These are phyloP conservation scores for Linum trigynum DNA, from an alignment of 345 rosid genomes.

Conservation along the genomic window DNA sequence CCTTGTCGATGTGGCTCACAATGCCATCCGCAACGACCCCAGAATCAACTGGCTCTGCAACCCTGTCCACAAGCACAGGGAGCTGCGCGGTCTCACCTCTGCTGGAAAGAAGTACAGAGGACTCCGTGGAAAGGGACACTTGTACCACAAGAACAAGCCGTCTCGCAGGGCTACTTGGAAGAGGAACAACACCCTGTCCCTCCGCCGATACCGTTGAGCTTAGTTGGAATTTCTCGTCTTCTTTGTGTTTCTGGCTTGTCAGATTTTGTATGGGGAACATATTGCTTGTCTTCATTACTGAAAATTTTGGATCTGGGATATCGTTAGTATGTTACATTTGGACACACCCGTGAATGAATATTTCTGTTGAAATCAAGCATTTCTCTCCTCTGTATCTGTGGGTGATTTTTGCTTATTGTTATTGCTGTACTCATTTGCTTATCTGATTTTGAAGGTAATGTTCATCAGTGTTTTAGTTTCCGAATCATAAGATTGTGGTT, in stretches of 20 bases:
- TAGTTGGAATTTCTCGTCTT: not conserved
- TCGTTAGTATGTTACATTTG: not conserved
- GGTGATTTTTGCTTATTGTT: too few relatives aligned
- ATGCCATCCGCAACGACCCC: conserved; percentile 44
- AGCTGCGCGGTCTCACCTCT: conserved; percentile 78
- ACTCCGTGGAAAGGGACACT: conserved; percentile 82
- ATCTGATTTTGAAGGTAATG: too few relatives aligned
- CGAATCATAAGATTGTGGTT: too few relatives aligned
- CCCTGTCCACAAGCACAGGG: conserved; percentile 48
- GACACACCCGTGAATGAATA: too few relatives aligned
- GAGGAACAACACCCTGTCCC: conserved; percentile 79
- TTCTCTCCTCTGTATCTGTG: too few relatives aligned
- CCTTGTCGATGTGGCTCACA: conserved; percentile 25
- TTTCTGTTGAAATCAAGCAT: too few relatives aligned
- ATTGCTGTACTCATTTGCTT: too few relatives aligned
- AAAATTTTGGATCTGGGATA: not conserved
- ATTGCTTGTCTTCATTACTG: not conserved
- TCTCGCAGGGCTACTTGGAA: conserved; percentile 98
- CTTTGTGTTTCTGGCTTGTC: not conserved
- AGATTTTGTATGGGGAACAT: not conserved
- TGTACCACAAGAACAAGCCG: conserved; percentile 80
- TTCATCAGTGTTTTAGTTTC: too few relatives aligned
- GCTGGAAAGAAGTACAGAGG: conserved; percentile 97
- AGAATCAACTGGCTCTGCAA: conserved; percentile 94
- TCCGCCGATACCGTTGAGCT: conserved; percentile 73